phyloP scores from a whole-genome alignment of 1,139 yeast genomes.

The Suhomyces bribrorum region DNA sequence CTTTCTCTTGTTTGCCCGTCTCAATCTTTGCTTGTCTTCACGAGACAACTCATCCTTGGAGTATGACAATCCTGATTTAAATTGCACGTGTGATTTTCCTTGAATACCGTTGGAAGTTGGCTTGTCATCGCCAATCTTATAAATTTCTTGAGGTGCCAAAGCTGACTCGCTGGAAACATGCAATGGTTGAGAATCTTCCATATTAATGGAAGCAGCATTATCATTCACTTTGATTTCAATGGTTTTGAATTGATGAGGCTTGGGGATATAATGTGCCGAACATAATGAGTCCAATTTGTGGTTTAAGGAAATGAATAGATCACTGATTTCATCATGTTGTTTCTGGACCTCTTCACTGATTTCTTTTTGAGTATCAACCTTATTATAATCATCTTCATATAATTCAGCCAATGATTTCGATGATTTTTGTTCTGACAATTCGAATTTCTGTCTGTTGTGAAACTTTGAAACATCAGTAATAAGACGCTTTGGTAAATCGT shows the following conservation, averaged over 20 bases:
- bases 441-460: conserved; percentile 51
- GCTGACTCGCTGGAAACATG: conserved; percentile 73
- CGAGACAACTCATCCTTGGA: conserved; percentile 81
- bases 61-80: conserved; percentile 80
- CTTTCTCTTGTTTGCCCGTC: conserved; percentile 85
- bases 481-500: conserved; percentile 77
- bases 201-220: conserved; percentile 63
- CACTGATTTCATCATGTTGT: conserved; percentile 78
- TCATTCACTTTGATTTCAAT: conserved; percentile 72
- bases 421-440: conserved; percentile 83
- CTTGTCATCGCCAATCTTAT: conserved; percentile 55
- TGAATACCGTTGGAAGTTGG: conserved; percentile 44
- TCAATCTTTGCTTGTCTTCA: conserved; percentile 83
- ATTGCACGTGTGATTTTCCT: conserved; percentile 58
- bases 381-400: conserved; percentile 81
- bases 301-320: conserved; percentile 60
- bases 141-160: conserved; percentile 96
- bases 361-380: conserved; percentile 43
- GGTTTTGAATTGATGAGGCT: conserved; percentile 72
- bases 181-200: conserved; percentile 97
- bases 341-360: conserved; percentile 62
- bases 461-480: conserved; percentile 64
- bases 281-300: conserved; percentile 84
- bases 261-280: conserved; percentile 92
- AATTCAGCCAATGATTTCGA: conserved; percentile 86